Evolutionary conservation across 345 rosid species (phyloP).

Genomic region (Acer yangbiense): DNA sequence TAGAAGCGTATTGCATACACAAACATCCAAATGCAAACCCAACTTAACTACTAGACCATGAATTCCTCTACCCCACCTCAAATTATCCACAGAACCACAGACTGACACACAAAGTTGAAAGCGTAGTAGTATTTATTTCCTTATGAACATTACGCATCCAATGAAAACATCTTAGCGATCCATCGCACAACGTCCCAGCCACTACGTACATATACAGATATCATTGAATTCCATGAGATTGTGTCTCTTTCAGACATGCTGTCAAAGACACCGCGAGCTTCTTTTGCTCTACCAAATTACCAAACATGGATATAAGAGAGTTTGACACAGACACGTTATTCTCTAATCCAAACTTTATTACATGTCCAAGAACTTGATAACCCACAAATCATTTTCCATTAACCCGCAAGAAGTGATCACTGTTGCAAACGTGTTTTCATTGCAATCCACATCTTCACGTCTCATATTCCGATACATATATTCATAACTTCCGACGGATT

Average conservation of each 20-base stretch:
- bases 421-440: slow-evolving; percentile 66
- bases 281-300: slow-evolving; percentile 46
- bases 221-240: slow-evolving; percentile 83
- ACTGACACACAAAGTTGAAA: slow-evolving; percentile 65
- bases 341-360: slow-evolving; percentile 58
- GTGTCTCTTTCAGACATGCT: slow-evolving; percentile 63
- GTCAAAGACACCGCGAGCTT: slow-evolving; percentile 53
- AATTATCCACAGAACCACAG: slow-evolving; percentile 54
- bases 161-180: slow-evolving; percentile 47
- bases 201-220: slow-evolving; percentile 58
- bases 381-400: slow-evolving; percentile 54
- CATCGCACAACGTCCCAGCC: slow-evolving; percentile 46
- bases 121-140: slow-evolving; percentile 62
- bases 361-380: slow-evolving; percentile 60
- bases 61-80: slow-evolving; percentile 74
- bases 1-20: slow-evolving; percentile 68
- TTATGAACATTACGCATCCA: slow-evolving; percentile 54
- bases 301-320: slow-evolving; percentile 78
- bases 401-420: slow-evolving; percentile 64
- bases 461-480: slow-evolving; percentile 55
- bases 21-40: slow-evolving; percentile 53
- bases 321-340: slow-evolving; percentile 62
- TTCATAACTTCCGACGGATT: slow-evolving; percentile 53
- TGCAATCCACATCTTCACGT: slow-evolving; percentile 54
- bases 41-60: slow-evolving; percentile 63